Percentiles rank a stretch among this genome's conserved stretches.
These are phyloP conservation scores for Rutstroemia sp. DNA, from an alignment of 2,329 filamentous ascomycete genomes.

Conservation along the genomic window DNA sequence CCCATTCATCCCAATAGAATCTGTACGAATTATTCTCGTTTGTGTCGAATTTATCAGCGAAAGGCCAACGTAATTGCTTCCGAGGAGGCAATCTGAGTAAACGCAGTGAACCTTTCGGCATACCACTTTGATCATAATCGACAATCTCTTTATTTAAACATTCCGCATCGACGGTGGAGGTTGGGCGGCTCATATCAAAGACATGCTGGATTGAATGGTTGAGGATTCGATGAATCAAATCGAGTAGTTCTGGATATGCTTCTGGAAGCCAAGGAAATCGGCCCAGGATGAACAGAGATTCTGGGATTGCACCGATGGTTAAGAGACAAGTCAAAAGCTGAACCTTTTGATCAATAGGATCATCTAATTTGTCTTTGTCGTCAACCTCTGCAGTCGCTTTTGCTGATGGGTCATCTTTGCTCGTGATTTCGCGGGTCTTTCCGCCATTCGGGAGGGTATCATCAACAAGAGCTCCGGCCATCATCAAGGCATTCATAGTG, in stretches of 20 bases:
- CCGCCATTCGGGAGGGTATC: slow-evolving; percentile 53
- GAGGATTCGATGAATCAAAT: slow-evolving; percentile 77
- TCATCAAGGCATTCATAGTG: slow-evolving; percentile 73
- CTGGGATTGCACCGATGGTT: slow-evolving; percentile 85
- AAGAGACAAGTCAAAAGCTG: slow-evolving; percentile 76
- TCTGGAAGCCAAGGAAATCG: slow-evolving; percentile 91
- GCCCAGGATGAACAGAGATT: slow-evolving; percentile 86
- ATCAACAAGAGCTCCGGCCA: slow-evolving; percentile 79
- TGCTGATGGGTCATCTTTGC: slow-evolving; percentile 41
- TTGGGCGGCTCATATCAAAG: slow-evolving; percentile 37
- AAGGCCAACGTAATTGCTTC: slow-evolving; percentile 74
- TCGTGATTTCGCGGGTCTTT: slow-evolving; percentile 42
- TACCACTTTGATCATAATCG: slow-evolving; percentile 56
- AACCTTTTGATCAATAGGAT: slow-evolving; percentile 83
- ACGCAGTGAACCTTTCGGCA: slow-evolving; percentile 62
- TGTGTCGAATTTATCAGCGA: slow-evolving; percentile 68
- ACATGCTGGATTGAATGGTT: slow-evolving; percentile 77
- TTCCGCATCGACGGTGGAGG: slow-evolving; percentile 34
- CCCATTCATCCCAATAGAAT: slow-evolving; percentile 98
- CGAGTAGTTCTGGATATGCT: slow-evolving; percentile 71
- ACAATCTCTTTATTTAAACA: slow-evolving; percentile 41
- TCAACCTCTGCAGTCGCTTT: slow-evolving; percentile 39
- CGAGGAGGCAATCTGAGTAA: slow-evolving; percentile 51
- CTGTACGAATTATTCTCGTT: slow-evolving; percentile 72
- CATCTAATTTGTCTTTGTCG: slow-evolving; percentile 49